Percentiles rank a stretch among this genome's conserved stretches.
Evolutionary conservation across 2,329 filamentous ascomycete genomes (phyloP).

Genomic region (Helicocarpus griseus): DNA sequence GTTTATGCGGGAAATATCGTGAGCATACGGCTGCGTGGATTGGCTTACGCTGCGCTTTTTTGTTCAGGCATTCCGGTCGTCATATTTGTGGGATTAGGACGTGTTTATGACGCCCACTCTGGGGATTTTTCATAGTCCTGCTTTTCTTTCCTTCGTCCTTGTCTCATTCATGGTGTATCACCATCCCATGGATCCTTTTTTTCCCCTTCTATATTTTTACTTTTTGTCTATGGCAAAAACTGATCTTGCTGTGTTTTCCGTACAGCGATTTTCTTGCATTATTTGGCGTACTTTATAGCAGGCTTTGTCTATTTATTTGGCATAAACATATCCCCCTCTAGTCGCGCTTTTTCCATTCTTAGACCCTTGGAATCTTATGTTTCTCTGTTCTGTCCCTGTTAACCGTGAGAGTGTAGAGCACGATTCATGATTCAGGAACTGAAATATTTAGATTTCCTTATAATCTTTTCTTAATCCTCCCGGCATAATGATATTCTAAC

Average conservation of each 20-base stretch:
- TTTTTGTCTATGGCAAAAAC: background rate
- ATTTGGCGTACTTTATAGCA: background rate
- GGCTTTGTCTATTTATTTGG: background rate
- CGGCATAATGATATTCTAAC: no score
- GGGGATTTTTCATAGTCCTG: no score
- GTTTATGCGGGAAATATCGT: background rate
- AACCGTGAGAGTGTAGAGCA: no score
- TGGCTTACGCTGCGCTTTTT: no score
- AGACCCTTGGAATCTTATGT: no score
- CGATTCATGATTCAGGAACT: no score
- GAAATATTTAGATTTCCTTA: no score
- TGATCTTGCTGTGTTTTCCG: background rate
- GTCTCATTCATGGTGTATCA: background rate
- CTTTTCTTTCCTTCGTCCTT: background rate
- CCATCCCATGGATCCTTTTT: background rate
- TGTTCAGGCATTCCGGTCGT: background rate
- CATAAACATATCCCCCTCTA: background rate
- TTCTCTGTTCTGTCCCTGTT: no score
- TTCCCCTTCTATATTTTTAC: background rate
- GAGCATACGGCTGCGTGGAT: background rate
- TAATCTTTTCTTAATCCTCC: no score
- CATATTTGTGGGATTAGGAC: background rate
- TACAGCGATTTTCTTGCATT: background rate
- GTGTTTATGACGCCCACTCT: no score
- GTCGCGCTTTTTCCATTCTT: background rate